Percentiles rank a stretch among this genome's conserved stretches.
Conservation (phyloP, 2,329 filamentous ascomycete species). For the Paecilomyces fulvus region DNA sequence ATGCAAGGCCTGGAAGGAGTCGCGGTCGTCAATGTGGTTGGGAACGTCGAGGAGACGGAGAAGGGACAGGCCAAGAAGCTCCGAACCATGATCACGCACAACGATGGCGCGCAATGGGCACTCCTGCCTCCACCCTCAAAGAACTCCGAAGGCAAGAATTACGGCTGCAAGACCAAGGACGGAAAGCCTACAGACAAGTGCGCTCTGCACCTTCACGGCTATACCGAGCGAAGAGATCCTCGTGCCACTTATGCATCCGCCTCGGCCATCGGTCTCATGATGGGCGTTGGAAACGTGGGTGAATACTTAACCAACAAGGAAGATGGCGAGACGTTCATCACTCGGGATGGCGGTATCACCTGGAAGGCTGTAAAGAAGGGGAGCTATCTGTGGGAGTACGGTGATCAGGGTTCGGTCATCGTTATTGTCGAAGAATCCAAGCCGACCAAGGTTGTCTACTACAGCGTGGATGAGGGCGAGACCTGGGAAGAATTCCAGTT, state of each 20-base stretch:
- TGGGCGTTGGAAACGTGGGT: slow-evolving; percentile 88
- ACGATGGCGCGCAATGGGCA: slow-evolving; percentile 84
- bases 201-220: slow-evolving; percentile 86
- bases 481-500: slow-evolving; percentile 74
- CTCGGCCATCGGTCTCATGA: slow-evolving; percentile 81
- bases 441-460: slow-evolving; percentile 61
- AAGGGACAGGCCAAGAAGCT: slow-evolving; percentile 65
- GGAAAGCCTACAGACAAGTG: slow-evolving; percentile 56
- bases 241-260: slow-evolving; percentile 80
- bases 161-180: slow-evolving; percentile 54
- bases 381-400: slow-evolving; percentile 85
- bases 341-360: slow-evolving; percentile 76
- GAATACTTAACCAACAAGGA: slow-evolving; percentile 56
- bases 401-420: slow-evolving; percentile 88
- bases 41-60: slow-evolving; percentile 59
- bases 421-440: slow-evolving; percentile 70
- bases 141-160: slow-evolving; percentile 63
- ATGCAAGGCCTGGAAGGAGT: slow-evolving; percentile 89
- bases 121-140: slow-evolving; percentile 63
- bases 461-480: slow-evolving; percentile 71
- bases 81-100: slow-evolving; percentile 89
- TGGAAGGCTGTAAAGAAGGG: slow-evolving; percentile 86
- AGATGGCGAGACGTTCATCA: slow-evolving; percentile 84
- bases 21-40: slow-evolving; percentile 74
- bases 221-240: slow-evolving; percentile 79